Evolutionary conservation across 306 rosid genomes (phyloP).

Genomic region (Vicia faba): DNA sequence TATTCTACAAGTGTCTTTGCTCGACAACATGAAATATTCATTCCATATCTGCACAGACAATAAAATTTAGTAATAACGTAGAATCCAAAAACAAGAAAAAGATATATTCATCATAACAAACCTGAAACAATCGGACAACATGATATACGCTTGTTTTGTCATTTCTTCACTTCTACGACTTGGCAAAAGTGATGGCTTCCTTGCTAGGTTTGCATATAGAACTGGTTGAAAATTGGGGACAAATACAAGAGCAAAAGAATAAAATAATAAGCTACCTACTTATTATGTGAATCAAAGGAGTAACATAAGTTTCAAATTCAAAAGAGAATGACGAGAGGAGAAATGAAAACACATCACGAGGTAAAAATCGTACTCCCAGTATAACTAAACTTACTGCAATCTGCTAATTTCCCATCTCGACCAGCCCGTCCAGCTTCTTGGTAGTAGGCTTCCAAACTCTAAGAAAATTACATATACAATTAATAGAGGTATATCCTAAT

Average conservation of each 20-base stretch:
- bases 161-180: conserved; percentile 74
- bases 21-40: conserved; percentile 80
- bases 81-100: conserved; percentile 28
- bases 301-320: conserved; percentile 21
- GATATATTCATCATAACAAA: conserved; percentile 40
- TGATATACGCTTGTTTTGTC: conserved; percentile 68
- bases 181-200: conserved; percentile 86
- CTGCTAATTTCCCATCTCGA: conserved; percentile 88
- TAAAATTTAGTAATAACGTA: conserved; percentile 16
- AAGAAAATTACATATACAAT: conserved; percentile 35
- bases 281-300: conserved; percentile 28
- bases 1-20: conserved; percentile 82
- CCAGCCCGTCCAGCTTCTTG: conserved; percentile 99
- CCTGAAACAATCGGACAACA: conserved; percentile 97
- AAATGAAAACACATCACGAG: conserved; percentile 20
- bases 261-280: conserved; percentile 19
- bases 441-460: conserved; percentile 96
- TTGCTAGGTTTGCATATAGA: conserved; percentile 74
- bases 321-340: conserved; percentile 3
- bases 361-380: conserved; percentile 10
- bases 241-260: conserved; percentile 14
- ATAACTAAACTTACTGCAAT: conserved; percentile 67
- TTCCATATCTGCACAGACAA: conserved; percentile 68
- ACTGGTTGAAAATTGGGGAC: conserved; percentile 49
- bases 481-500: conserved; percentile 22